Conservation (phyloP, 2,329 filamentous ascomycete species). For the Macrophomina tecta region DNA sequence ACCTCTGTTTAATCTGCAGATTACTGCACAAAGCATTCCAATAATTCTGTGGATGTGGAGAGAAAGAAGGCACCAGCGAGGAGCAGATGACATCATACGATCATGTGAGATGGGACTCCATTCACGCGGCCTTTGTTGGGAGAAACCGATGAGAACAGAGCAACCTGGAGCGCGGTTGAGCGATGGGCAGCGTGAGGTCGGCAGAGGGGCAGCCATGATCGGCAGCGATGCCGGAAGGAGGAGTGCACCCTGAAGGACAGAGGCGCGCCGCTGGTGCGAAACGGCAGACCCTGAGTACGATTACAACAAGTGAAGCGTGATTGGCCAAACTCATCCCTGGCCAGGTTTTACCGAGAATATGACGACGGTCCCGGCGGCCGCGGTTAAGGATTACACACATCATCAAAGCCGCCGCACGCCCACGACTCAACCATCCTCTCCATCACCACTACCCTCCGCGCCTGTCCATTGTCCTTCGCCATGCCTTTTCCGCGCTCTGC, state of each 20-base stretch:
- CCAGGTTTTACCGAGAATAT: conserved; percentile 6
- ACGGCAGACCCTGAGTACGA: not conserved
- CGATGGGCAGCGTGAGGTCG: conserved; percentile 3
- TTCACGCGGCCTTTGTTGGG: not conserved
- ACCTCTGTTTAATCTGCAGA: not conserved
- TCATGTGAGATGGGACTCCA: not conserved
- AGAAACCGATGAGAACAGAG: not conserved
- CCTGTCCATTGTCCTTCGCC: not conserved
- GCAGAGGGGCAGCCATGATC: not conserved
- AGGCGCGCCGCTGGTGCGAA: conserved; percentile 5
- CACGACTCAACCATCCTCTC: conserved; percentile 14
- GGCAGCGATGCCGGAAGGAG: conserved; percentile 18
- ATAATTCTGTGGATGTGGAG: not conserved
- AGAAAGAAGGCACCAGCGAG: not conserved
- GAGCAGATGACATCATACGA: conserved; percentile 5
- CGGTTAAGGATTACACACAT: conserved; percentile 25
- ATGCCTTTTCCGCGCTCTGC: conserved; percentile 23
- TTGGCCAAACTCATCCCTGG: conserved; percentile 3
- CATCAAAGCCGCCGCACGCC: conserved; percentile 16
- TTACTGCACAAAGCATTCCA: not conserved
- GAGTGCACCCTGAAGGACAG: conserved; percentile 5
- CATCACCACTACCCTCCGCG: conserved; percentile 7
- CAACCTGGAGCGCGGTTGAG: not conserved
- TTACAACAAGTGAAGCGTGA: conserved; percentile 11
- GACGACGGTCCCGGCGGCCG: conserved; percentile 20